Evolutionary conservation across 352 stramenopile genomes (phyloP).

Genomic region (Globisporangium paroecandrum): DNA sequence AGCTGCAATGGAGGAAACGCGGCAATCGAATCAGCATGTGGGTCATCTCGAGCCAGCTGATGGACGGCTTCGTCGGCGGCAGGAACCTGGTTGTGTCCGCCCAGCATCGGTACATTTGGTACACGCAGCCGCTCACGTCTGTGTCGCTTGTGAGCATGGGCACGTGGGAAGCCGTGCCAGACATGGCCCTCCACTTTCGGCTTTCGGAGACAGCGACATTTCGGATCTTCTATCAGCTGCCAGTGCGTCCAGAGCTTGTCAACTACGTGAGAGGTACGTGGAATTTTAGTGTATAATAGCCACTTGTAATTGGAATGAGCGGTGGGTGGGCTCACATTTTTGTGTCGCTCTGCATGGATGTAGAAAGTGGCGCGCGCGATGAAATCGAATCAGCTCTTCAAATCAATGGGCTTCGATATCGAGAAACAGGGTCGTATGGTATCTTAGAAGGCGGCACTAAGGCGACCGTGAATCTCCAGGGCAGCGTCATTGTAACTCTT

Average conservation of each 20-base stretch:
- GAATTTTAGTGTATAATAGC: background rate
- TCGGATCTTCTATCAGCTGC: conserved; percentile 74
- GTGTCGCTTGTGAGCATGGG: conserved; percentile 40
- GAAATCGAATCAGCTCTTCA: conserved; percentile 60
- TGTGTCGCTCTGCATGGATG: background rate
- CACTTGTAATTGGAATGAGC: background rate
- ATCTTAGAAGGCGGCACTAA: conserved; percentile 51
- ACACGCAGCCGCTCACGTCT: conserved; percentile 47
- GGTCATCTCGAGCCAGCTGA: conserved; percentile 50
- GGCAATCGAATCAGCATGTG: conserved; percentile 46
- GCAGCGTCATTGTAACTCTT: conserved; percentile 62
- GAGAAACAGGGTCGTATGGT: conserved; percentile 68
- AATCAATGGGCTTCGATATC: conserved; percentile 63
- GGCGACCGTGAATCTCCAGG: conserved; percentile 49
- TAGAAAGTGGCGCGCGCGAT: conserved; percentile 51
- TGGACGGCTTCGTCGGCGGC: conserved; percentile 70
- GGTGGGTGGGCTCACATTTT: background rate
- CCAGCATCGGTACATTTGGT: conserved; percentile 67
- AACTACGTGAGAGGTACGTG: conserved; percentile 45
- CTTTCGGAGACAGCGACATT: conserved; percentile 44
- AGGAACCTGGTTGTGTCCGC: conserved; percentile 59
- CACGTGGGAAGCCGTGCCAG: conserved; percentile 50
- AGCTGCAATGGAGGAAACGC: conserved; percentile 73
- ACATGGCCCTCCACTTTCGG: conserved; percentile 53
- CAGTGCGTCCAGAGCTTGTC: conserved; percentile 53